Evolutionary conservation across 2,329 filamentous ascomycete species (phyloP), one percentile per base, ranked within the genome.

Genomic region (Colletotrichum siamense): DNA sequence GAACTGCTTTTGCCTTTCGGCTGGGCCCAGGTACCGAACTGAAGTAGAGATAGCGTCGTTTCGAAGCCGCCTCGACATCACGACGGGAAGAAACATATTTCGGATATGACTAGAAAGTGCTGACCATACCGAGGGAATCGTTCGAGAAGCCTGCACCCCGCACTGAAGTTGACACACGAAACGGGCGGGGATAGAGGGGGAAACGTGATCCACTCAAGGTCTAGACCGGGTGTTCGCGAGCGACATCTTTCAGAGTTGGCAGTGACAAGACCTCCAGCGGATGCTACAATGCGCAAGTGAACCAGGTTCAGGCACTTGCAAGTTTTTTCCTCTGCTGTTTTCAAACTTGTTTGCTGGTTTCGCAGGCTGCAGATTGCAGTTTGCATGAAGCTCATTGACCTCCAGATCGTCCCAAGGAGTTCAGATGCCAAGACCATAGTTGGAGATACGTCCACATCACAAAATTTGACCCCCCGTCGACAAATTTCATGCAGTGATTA

Each of bases 371-470:
- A 64, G 13, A 9, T 26, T 44, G 34, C 34, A 16, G 67, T 62
- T 69, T 69, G 67, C 67, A 69, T 69, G 4, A 69, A 49, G 67
- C 10, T 69, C 67, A 69, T 62, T 34, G 55, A 32, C 67, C 67
- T 62, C 55, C 34, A 62, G 67, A 69, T 69, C 67, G 55, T 70
- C 68, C 68, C 36, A 70, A 63, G 57, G 57, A 49, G 57, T 63
- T 63, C 68, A 34, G 68, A 70, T 52, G 68, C 68, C 68, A 70
- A 70, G 68, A 63, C n/a, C 18, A 18, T 12, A 13, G 57, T 32
- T 63, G 36, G 15, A 36, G 18, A 34, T 57, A 8, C 24, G n/a
- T 36, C 36, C 13, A 12, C 24, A 26, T 44, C 24, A n/a, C 10
- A 16, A 12, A 52, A 22, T 13, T 13, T 5, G 3, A 13, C 22